Base-by-base conservation (phyloP, 176 grass and related monocot species). In the Poa annua region DNA sequence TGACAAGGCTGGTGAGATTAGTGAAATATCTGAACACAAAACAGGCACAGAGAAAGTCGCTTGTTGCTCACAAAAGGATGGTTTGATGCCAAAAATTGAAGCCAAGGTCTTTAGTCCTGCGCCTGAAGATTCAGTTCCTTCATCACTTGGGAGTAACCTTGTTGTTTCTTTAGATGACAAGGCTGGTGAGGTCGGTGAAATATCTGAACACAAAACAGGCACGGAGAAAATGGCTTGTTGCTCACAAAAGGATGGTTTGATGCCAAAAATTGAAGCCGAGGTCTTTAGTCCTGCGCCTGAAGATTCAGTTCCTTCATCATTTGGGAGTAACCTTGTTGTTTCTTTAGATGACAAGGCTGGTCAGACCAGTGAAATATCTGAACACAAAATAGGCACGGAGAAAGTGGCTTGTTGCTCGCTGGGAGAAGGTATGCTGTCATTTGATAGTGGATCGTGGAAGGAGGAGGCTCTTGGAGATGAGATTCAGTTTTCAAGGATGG, bases 261-360 rank as follows among this genome's bases (percentile, higher is more conserved):
- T 67, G 61, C 54, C 49, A 80, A 81, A 85, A 69, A 1, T 60
- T 89, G 42, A 51, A 60, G 83, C 22, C 64, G 15, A 82, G 8
- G 21, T 35, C 20, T 71, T 42, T 72, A 49, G 56, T 11, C 67
- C 34, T 38, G 57, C 62, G 33, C 22, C 55, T 14, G 33, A 78
- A 63, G 65, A 72, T 90, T 71, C 71, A 61, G 11, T 52, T 62
- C 61, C 76, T 85, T 84, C 76, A 61, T 41, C 16, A 19, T 61
- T 54, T 21, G 76, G 50, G 59, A 24, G 48, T 19, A 60, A 52
- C 71, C 0, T 82, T 47, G 53, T 50, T 81, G 44, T 47, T 78
- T 42, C 22, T 34, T 82, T 71, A 47, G 19, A 81, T 89, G 10
- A 20, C 71, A 79, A 60, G 36, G 45, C 13, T 74, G 75, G 35